phyloP scores from a whole-genome alignment of 345 rosid genomes.

The Eucalyptus marginata region DNA sequence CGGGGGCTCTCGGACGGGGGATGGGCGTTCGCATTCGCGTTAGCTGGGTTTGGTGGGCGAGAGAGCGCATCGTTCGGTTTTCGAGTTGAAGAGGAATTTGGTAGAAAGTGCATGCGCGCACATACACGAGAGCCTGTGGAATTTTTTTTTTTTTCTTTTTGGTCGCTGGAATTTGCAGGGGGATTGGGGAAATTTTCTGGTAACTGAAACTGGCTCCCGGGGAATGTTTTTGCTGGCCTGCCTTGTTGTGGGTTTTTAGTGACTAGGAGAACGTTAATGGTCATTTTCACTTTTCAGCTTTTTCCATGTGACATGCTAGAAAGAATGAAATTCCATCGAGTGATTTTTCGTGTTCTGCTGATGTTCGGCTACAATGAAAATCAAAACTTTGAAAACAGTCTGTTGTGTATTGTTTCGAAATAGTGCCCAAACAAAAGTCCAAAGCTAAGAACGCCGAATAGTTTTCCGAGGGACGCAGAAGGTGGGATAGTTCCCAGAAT shows the following conservation, averaged over 20 bases:
- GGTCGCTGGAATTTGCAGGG: not conserved
- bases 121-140: not conserved
- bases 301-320: not conserved
- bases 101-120: not conserved
- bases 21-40: not conserved
- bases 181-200: not conserved
- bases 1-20: not conserved
- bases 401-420: not conserved
- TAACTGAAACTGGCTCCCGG: not conserved
- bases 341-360: not conserved
- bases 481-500: not conserved
- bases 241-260: not conserved
- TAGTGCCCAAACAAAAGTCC: not conserved
- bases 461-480: not conserved
- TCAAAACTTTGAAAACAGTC: not conserved
- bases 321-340: not conserved
- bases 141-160: too few species aligned
- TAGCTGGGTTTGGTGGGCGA: not conserved
- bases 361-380: not conserved
- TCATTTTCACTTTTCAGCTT: not conserved
- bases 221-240: not conserved
- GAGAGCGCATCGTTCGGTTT: not conserved
- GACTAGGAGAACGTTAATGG: not conserved
- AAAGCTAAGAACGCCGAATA: not conserved
- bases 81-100: not conserved